Base-by-base conservation (phyloP, 768 basidiomycete genomes). In the Obba rivulosa region DNA sequence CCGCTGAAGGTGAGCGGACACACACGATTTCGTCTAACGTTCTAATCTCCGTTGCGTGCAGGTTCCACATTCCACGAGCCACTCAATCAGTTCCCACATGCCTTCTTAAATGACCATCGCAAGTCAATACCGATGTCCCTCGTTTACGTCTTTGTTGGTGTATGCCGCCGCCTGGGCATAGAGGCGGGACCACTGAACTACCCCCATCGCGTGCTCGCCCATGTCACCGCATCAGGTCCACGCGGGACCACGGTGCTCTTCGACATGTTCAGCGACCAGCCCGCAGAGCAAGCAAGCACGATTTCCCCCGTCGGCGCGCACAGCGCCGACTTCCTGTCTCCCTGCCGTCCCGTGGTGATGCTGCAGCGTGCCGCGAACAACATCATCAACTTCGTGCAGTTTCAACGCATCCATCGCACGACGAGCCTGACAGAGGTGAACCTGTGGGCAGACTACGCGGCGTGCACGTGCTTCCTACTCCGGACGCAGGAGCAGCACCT, bases 81-180 rank as follows among this genome's bases (percentile, higher is more conserved):
- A n/a, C 58, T 68, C 43, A 77, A 80, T 51, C 74, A 76, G 41
- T 83, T 82, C 52, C 81, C 83, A 16, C 81, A 83, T 53, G 59
- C 66, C 46, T 80, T 83, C 56, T 69, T 85, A 18, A 68, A 66
- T 1, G 69, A 70, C 1, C 64, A 75, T 55, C 78, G 70, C 48
- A 61, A 62, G 20, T 75, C 79, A 0, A 72, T 85, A 38, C 82
- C 83, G 0, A 75, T 85, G 41, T 80, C 79, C 10, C 66, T 85
- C 37, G 75, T 76, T 34, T 80, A 78, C 62, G 58, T 81, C 20
- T 85, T 82, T 50, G 71, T 78, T 11, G 71, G 74, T 16, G 63
- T 85, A 38, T 73, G 73, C 16, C 69, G 72, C 14, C 71, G 78
- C 28, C 59, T 84, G 0, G 78, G 74, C 21, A 66, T 85, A 16